These are phyloP conservation scores for Tricholoma bakamatsutake DNA, from an alignment of 768 basidiomycete species.

Conservation along the genomic window DNA sequence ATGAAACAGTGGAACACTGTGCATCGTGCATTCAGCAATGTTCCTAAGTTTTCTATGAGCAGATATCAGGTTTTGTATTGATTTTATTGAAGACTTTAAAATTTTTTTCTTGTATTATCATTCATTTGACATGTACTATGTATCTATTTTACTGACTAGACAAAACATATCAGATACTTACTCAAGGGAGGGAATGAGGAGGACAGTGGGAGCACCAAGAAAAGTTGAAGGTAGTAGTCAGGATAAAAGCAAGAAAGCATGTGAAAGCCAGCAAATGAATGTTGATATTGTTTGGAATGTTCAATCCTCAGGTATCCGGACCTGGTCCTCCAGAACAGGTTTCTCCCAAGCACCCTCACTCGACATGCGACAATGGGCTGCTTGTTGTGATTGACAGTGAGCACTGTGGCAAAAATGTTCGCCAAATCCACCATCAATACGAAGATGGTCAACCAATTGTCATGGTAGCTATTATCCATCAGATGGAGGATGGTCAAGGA, in stretches of 20 bases:
- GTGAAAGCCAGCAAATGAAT: not conserved
- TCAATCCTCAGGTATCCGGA: not conserved
- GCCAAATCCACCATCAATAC: not conserved
- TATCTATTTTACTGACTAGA: not conserved
- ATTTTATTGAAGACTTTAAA: not conserved
- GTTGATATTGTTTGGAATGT: not conserved
- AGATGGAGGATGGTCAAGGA: not conserved
- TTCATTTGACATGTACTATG: not conserved
- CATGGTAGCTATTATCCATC: not conserved
- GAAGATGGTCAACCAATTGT: not conserved
- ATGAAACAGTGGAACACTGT: not conserved
- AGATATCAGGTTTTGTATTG: not conserved
- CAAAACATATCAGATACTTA: not conserved
- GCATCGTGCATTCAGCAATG: not conserved
- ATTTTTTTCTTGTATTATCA: not conserved
- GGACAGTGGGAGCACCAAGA: not conserved
- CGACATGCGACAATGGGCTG: not conserved
- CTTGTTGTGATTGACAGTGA: conserved; percentile 1
- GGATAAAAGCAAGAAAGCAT: not conserved
- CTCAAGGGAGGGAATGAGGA: not conserved
- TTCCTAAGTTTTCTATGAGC: not conserved
- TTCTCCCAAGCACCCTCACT: not conserved
- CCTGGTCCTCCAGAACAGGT: no score
- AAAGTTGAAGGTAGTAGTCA: not conserved
- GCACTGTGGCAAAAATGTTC: not conserved